Percentiles rank a stretch among this genome's conserved stretches.
Conservation (phyloP, 202 grass and related monocot genomes). For the Brachypodium distachyon region DNA sequence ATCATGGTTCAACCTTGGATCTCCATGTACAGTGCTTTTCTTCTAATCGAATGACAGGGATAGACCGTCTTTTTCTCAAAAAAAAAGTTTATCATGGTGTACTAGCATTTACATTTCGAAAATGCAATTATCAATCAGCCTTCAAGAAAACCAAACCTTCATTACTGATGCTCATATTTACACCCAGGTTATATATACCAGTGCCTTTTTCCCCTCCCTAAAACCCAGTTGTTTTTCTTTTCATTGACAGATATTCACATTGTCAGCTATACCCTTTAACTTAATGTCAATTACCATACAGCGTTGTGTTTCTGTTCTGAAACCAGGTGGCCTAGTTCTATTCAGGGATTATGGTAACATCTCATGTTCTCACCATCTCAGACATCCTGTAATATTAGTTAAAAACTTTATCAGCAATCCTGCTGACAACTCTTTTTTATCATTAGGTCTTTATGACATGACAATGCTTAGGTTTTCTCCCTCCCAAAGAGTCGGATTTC, state of each 20-base stretch:
- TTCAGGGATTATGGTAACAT: slow-evolving; percentile 91
- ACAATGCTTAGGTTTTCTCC: slow-evolving; percentile 88
- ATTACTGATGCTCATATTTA: neutral
- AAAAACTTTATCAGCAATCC: slow-evolving; percentile 1
- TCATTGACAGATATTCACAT: slow-evolving; percentile 74
- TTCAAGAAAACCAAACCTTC: neutral
- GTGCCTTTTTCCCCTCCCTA: neutral
- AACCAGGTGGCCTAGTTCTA: slow-evolving; percentile 71
- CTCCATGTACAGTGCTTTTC: no score
- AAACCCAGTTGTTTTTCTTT: slow-evolving; percentile 2
- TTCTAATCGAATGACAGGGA: no score
- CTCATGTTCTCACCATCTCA: no score
- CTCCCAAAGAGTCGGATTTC: slow-evolving; percentile 69
- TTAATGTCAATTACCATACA: slow-evolving; percentile 46
- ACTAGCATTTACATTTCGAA: neutral
- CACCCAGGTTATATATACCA: neutral
- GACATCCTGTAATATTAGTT: neutral
- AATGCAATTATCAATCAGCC: no score
- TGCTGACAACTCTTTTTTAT: slow-evolving; percentile 5
- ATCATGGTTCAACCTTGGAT: no score
- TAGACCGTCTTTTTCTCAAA: no score
- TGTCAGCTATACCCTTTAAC: slow-evolving; percentile 74
- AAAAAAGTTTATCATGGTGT: neutral
- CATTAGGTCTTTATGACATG: slow-evolving; percentile 95
- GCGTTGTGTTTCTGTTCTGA: slow-evolving; percentile 66